Base-by-base conservation (phyloP, 495 filamentous ascomycete species). In the Aeminium ludgeri region DNA sequence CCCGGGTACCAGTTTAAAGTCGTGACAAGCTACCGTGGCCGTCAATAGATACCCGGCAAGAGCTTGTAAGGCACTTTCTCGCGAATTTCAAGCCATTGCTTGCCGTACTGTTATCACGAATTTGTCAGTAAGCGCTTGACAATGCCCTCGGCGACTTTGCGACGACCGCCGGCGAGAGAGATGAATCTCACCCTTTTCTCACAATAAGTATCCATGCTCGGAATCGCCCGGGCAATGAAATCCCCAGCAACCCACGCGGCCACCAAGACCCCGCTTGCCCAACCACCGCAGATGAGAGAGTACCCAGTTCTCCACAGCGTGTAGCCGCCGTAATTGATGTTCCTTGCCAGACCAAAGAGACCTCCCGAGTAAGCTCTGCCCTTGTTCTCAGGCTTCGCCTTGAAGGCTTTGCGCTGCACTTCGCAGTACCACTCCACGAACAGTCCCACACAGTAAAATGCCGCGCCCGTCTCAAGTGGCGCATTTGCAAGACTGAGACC, bases 301-400 rank as follows among this genome's bases (percentile, higher is more conserved):
- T 45, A 46, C 0, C 46, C 46, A 0, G 32, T 28, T 7, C 46
- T 25, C 43, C 43, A 50, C 15, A 50, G 36, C 35, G 33, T 46
- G 32, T 50, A 50, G 2, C 36, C 46, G 31, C 30, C 33, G 32
- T 50, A 50, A 27, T 50, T 50, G 36, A 46, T 41, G 29, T 50
- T 44, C 36, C 31, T 32, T 15, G 43, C 37, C 12, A 35, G 10
- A 8, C 41, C 30, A 11, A 33, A 50, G 13, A 46, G 37, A 6
- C 46, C 46, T 11, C 43, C 46, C 23, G 31, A 34, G 33, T 33
- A 50, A 19, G 42, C 36, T 31, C 46, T 50, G 10, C 43, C 46
- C 18, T 40, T 25, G 37, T 50, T 50, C 37, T 36, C 16, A 12
- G 46, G 43, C 10, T 46, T 20, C 6, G 19, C 13, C 43, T 50